Evolutionary conservation across 768 basidiomycete genomes (phyloP).

Genomic region (Artomyces pyxidatus): DNA sequence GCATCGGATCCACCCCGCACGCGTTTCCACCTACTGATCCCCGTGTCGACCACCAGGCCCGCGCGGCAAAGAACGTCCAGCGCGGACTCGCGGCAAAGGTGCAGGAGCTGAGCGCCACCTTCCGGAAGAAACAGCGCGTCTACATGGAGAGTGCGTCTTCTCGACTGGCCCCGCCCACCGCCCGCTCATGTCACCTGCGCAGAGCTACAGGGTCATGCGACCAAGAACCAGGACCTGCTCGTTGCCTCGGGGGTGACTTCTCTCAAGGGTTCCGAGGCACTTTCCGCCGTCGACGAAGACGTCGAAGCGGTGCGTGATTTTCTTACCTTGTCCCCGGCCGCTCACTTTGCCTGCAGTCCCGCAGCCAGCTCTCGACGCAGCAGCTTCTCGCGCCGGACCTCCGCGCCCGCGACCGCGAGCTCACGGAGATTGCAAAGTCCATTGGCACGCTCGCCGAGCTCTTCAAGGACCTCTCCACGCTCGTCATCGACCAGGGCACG

Average conservation of each 20-base stretch:
- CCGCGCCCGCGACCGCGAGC: slow-evolving; percentile 52
- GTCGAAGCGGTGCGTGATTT: slow-evolving; percentile 69
- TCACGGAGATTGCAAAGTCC: slow-evolving; percentile 85
- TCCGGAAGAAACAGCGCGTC: slow-evolving; percentile 95
- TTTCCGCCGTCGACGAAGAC: slow-evolving; percentile 87
- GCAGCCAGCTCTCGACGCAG: slow-evolving; percentile 21
- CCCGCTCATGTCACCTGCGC: slow-evolving; percentile 14
- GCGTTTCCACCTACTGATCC: slow-evolving; percentile 53
- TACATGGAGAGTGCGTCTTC: slow-evolving; percentile 90
- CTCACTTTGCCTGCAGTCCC: slow-evolving; percentile 24
- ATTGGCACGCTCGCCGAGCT: slow-evolving; percentile 89
- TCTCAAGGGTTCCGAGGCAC: slow-evolving; percentile 71
- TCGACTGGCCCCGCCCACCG: slow-evolving; percentile 8
- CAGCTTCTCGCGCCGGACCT: slow-evolving; percentile 33
- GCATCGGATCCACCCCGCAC: slow-evolving; percentile 55
- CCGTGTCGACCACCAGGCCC: slow-evolving; percentile 38
- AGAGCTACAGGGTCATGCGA: slow-evolving; percentile 97
- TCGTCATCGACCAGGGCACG: slow-evolving; percentile 98
- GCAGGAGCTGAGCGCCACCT: slow-evolving; percentile 84
- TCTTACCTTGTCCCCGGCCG: background rate
- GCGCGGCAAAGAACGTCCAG: slow-evolving; percentile 90
- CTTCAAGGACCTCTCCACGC: slow-evolving; percentile 87
- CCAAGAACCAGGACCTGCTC: slow-evolving; percentile 92
- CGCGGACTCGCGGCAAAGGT: slow-evolving; percentile 92
- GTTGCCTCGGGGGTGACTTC: slow-evolving; percentile 84